A percentile compares a stretch with the other conserved stretches of the same genome.
Evolutionary conservation across 345 rosid species (phyloP).

Genomic region (Diplotaxis tenuifolia): DNA sequence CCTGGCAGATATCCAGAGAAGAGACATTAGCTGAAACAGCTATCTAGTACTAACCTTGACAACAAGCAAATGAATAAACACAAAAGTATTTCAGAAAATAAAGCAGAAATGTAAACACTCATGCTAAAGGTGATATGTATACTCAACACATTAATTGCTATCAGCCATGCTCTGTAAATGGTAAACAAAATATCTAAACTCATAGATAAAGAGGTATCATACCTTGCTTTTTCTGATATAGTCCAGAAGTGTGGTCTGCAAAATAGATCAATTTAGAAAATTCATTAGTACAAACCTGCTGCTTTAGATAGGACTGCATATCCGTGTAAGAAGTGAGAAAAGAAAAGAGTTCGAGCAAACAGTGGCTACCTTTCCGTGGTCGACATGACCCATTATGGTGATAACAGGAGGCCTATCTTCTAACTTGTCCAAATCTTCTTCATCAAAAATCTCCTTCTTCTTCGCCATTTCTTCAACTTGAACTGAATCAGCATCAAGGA

Average conservation of each 20-base stretch:
- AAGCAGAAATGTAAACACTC: not conserved
- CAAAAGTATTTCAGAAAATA: not conserved
- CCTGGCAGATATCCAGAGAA: conserved; percentile 50
- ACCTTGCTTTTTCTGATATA: conserved; percentile 94
- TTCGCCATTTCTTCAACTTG: conserved; percentile 87
- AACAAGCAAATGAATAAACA: conserved; percentile 8
- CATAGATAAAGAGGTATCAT: conserved; percentile 33
- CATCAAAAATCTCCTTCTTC: conserved; percentile 79
- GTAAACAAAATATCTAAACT: conserved; percentile 11
- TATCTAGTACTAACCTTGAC: conserved; percentile 4
- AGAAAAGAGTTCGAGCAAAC: not conserved
- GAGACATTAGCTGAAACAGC: conserved; percentile 25
- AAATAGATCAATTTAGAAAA: conserved; percentile 32
- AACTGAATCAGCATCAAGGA: conserved; percentile 71
- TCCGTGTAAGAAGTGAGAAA: conserved; percentile 7
- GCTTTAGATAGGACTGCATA: conserved; percentile 4
- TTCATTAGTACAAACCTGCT: conserved; percentile 35
- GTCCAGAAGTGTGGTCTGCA: conserved; percentile 96
- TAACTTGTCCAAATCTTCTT: conserved; percentile 84
- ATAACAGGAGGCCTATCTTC: conserved; percentile 95
- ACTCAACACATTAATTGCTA: conserved; percentile 8
- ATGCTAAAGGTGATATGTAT: conserved; percentile 1
- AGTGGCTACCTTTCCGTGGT: conserved; percentile 85
- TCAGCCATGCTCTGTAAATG: not conserved
- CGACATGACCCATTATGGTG: conserved; percentile 99